Evolutionary conservation across 768 basidiomycete genomes (phyloP).

Genomic region (Saitozyma podzolica): DNA sequence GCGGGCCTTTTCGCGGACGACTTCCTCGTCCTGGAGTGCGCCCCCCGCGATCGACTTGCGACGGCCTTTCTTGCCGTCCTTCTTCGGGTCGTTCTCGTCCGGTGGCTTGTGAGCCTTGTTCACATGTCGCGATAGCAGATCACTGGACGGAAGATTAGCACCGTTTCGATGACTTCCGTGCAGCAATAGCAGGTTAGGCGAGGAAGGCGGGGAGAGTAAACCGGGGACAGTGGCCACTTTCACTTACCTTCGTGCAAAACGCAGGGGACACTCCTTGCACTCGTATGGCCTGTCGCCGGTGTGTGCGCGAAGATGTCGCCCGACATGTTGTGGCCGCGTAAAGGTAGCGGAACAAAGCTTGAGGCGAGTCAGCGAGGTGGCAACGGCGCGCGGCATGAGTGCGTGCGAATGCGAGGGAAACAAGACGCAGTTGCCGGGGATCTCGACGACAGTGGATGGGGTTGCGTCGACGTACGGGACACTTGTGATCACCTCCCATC

Average conservation of each 20-base stretch:
- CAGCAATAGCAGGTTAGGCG: neutral
- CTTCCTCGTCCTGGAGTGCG: neutral
- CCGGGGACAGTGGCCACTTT: neutral
- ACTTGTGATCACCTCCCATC: slow-evolving; percentile 40
- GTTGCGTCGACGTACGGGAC: slow-evolving; percentile 20
- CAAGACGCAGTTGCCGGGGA: neutral
- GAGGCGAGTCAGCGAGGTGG: neutral
- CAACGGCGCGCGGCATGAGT: too few relatives aligned
- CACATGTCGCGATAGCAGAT: slow-evolving; percentile 50
- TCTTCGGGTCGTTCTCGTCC: slow-evolving; percentile 22
- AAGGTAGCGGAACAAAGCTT: slow-evolving; percentile 50
- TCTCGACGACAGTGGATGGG: neutral
- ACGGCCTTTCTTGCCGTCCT: slow-evolving; percentile 32
- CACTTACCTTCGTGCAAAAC: slow-evolving; percentile 47
- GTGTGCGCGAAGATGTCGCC: slow-evolving; percentile 48
- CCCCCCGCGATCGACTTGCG: slow-evolving; percentile 27
- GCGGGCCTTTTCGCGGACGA: slow-evolving; percentile 1
- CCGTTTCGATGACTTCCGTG: neutral
- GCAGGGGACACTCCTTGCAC: slow-evolving; percentile 46
- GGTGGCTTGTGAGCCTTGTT: slow-evolving; percentile 49
- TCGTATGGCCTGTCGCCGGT: slow-evolving; percentile 51
- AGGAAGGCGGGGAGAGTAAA: neutral
- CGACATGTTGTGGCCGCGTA: slow-evolving; percentile 52
- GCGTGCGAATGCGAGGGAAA: neutral
- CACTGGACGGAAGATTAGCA: slow-evolving; percentile 20